Evolutionary conservation across 805 yeast genomes (phyloP).

Genomic region (Limtongia smithiae): DNA sequence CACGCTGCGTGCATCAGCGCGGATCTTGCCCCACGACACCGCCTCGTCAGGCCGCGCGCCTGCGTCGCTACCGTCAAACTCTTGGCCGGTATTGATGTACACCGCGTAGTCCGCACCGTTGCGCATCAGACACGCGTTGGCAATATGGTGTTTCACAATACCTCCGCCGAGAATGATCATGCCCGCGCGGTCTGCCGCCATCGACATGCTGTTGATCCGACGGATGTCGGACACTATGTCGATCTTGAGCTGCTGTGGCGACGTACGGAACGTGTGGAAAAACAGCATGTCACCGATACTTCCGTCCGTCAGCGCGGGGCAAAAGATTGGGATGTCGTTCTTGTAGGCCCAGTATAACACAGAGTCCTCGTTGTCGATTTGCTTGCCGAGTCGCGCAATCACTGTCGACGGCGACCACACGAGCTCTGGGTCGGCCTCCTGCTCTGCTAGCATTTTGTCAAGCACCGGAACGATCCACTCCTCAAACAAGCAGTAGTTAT

Average conservation of each 20-base stretch:
- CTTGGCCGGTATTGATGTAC: conserved; percentile 96
- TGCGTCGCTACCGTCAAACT: conserved; percentile 97
- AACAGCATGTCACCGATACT: conserved; percentile 98
- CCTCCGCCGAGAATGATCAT: conserved; percentile 98
- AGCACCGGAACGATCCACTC: conserved; percentile 98
- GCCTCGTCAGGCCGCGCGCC: conserved; percentile 99
- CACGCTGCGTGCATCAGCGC: conserved; percentile 85
- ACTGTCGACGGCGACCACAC: conserved; percentile 93
- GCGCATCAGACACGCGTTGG: conserved; percentile 97
- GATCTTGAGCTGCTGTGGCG: conserved; percentile 82
- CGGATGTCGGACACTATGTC: conserved; percentile 95
- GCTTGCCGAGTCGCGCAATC: conserved; percentile 91
- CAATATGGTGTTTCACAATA: conserved; percentile 90
- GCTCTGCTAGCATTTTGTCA: conserved; percentile 84
- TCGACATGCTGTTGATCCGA: conserved; percentile 83
- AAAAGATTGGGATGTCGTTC: conserved; percentile 91
- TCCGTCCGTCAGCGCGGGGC: conserved; percentile 98
- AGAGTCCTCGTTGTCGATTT: conserved; percentile 87
- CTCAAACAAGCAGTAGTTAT: conserved; percentile 94
- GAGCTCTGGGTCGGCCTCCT: conserved; percentile 58
- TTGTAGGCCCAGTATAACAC: conserved; percentile 98
- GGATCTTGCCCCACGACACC: conserved; percentile 97
- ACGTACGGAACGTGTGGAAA: conserved; percentile 94
- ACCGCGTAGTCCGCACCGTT: conserved; percentile 99
- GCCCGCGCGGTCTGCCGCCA: conserved; percentile 93